Conservation (phyloP, 306 rosid genomes). For the Rosa lucieae region DNA sequence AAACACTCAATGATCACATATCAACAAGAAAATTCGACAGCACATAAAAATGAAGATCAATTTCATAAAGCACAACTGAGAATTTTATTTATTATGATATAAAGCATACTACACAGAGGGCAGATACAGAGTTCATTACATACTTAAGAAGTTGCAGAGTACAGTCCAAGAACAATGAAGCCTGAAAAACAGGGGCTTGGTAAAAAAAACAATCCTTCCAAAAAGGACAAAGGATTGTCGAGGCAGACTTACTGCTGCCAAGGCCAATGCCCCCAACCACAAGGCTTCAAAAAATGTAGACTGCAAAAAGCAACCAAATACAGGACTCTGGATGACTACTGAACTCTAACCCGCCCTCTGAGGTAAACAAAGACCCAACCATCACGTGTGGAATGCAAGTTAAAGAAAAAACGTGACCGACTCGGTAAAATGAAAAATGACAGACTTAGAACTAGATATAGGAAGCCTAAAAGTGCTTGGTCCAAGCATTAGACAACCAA, state of each 20-base stretch:
- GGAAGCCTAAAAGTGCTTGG: conserved; percentile 17
- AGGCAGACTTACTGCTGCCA: conserved; percentile 76
- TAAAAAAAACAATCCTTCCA: conserved; percentile 60
- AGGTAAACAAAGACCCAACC: conserved; percentile 57
- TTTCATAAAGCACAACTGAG: conserved; percentile 17
- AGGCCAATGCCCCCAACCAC: conserved; percentile 63
- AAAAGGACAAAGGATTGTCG: conserved; percentile 40
- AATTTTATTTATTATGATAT: conserved; percentile 41
- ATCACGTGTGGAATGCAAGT: conserved; percentile 40
- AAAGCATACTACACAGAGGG: conserved; percentile 54
- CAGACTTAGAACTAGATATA: conserved; percentile 39
- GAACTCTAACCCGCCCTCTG: conserved; percentile 50
- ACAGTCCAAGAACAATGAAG: conserved; percentile 43
- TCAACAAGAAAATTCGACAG: not conserved
- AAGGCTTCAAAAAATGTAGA: conserved; percentile 56
- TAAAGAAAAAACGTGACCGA: conserved; percentile 34
- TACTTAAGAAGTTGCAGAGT: conserved; percentile 33
- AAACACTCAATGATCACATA: not conserved
- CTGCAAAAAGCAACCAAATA: conserved; percentile 51
- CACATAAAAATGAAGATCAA: not conserved
- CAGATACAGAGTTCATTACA: conserved; percentile 33
- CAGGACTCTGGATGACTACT: conserved; percentile 4
- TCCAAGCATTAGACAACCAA: conserved; percentile 41
- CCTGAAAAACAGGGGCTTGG: conserved; percentile 65
- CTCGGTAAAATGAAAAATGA: conserved; percentile 47